These are phyloP conservation scores for Calonectria leucothoes DNA, from an alignment of 2,329 filamentous ascomycete species.

Conservation along the genomic window DNA sequence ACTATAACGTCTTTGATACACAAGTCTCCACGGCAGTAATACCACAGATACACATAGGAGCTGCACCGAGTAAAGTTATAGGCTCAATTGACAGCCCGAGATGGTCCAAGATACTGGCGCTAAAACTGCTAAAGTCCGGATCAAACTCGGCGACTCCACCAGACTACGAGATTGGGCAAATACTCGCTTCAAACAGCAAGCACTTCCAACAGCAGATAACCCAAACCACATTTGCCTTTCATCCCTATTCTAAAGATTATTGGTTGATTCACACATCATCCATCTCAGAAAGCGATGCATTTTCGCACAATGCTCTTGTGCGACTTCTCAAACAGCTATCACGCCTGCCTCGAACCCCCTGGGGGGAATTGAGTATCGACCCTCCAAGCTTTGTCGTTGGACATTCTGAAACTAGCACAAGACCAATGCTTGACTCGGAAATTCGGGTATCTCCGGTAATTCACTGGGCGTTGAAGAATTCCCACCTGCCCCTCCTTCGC, in stretches of 20 bases:
- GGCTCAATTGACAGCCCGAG: not conserved
- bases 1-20: conserved; percentile 11
- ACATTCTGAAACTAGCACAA: not conserved
- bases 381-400: not conserved
- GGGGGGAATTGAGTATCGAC: not conserved
- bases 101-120: not conserved
- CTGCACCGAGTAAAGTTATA: not conserved
- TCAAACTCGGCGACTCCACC: not conserved
- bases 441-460: not conserved
- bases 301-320: not conserved
- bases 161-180: not conserved
- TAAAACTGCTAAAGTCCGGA: not conserved
- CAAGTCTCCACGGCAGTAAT: not conserved
- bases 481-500: not conserved
- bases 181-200: not conserved
- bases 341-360: not conserved
- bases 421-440: not conserved
- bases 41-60: not conserved
- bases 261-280: not conserved
- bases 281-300: not conserved
- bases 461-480: not conserved
- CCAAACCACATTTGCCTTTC: not conserved
- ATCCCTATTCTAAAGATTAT: not conserved
- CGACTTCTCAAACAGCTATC: not conserved
- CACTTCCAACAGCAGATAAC: not conserved